Base-by-base conservation (phyloP, 371 early-diverging fungal species). In the Mucor sp. region DNA sequence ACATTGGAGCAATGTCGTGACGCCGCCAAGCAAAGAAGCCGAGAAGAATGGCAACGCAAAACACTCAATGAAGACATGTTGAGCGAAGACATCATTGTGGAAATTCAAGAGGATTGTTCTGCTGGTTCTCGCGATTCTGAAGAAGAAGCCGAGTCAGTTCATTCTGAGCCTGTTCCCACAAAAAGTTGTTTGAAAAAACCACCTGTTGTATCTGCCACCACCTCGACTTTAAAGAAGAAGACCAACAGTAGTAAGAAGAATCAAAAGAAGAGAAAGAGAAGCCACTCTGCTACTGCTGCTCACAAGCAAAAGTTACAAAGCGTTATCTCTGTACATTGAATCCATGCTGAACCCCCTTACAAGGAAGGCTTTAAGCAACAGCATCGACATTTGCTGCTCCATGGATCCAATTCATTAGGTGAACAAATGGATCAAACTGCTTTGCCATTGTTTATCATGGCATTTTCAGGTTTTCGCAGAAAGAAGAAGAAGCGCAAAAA, bases 11-110 rank as follows among this genome's bases (percentile, higher is more conserved):
- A 83, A 60, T 76, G 75, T 32, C 69, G 73, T 33, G 68, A 76
- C 59, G 71, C 68, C 58, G 73, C 75, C 11, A 74, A 70, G 47
- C 50, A 65, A 57, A 67, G 62, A 47, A 65, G 65, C n/a, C 65
- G 76, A 11, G 80, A 83, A 74, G 76, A 72, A 39, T 75, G 71
- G 70, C 68, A 75, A 48, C 69, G 74, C 9, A 71, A 67, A 41
- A 66, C 63, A 12, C 62, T 77, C 4, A 75, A 71, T 56, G 69
- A 76, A 70, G 76, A 75, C 9, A 74, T 83, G 72, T 57, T 80
- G 25, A 73, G 69, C 59, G 83, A 83, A 30, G 62, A 69, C 41
- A 83, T 83, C 41, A 69, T 83, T 60, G 56, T 70, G 12, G 83
- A 83, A 73, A 83, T 83, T 17, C 70, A 76, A 62, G 68, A 67